These are phyloP conservation scores for Chlamydomonas eustigma DNA, from an alignment of 139 green algal species.

Conservation along the genomic window DNA sequence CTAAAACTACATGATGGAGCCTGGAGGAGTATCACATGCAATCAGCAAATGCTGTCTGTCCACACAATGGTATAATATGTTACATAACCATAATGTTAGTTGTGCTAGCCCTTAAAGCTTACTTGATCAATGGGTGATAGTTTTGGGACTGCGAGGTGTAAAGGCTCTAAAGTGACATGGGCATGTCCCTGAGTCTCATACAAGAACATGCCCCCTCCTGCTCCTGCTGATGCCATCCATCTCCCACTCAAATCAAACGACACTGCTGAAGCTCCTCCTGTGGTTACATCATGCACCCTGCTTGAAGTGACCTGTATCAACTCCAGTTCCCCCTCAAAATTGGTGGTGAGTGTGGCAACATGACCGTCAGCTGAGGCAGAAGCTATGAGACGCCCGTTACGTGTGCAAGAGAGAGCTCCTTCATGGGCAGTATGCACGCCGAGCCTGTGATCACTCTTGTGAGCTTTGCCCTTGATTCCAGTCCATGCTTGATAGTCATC, in stretches of 20 bases:
- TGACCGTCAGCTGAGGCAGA: constrained; percentile 13
- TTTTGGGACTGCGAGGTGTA: no score
- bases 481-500: constrained; percentile 30
- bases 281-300: constrained; percentile 24
- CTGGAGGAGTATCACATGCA: no score
- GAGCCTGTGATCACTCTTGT: constrained; percentile 7
- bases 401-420: constrained; percentile 7
- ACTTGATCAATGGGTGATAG: no score
- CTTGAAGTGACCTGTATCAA: background rate
- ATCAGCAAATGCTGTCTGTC: no score
- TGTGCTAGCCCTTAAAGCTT: no score
- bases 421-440: constrained; percentile 6
- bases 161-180: no score
- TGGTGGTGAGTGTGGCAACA: constrained; percentile 5
- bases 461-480: constrained; percentile 19
- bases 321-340: background rate
- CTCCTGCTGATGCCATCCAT: constrained; percentile 25
- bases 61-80: no score
- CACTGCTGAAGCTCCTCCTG: constrained; percentile 16
- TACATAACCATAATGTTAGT: no score
- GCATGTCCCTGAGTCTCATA: no score
- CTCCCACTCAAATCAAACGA: constrained; percentile 27
- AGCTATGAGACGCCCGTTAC: constrained; percentile 10
- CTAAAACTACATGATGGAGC: no score
- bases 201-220: constrained; percentile 26